Evolutionary conservation across 805 yeast species (phyloP).

Genomic region (Ogataea nitratoaversa): DNA sequence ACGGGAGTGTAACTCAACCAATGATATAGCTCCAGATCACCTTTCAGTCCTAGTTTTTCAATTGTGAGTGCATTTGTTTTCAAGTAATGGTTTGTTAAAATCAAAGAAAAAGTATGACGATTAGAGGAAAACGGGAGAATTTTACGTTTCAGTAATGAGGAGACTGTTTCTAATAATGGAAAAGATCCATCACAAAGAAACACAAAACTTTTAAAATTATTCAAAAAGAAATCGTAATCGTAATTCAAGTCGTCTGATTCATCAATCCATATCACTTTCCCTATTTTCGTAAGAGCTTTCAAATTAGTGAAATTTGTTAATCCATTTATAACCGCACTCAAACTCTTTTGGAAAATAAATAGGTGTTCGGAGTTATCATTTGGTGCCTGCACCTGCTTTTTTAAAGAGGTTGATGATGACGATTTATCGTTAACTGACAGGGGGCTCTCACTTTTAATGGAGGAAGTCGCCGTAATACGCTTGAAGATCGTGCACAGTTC

Average conservation of each 20-base stretch:
- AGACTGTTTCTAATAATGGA: constrained; percentile 8
- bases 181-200: constrained; percentile 18
- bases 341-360: constrained; percentile 21
- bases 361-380: constrained; percentile 11
- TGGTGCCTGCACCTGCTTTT: neutral
- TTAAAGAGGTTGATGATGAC: too few species aligned
- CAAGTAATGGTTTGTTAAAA: constrained; percentile 7
- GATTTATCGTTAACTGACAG: too few species aligned
- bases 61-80: constrained; percentile 16
- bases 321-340: constrained; percentile 24
- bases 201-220: constrained; percentile 19
- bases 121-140: constrained; percentile 11
- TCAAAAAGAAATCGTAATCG: constrained; percentile 17
- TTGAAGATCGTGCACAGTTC: constrained; percentile 17
- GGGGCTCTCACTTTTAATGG: neutral
- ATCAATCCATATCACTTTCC: constrained; percentile 29
- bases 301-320: constrained; percentile 26
- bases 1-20: constrained; percentile 21
- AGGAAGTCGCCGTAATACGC: constrained; percentile 4
- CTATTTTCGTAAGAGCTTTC: constrained; percentile 21
- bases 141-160: constrained; percentile 13
- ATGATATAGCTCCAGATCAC: constrained; percentile 21
- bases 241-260: constrained; percentile 8
- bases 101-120: constrained; percentile 15
- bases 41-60: constrained; percentile 24